These are phyloP conservation scores for Kodamaea kaohsiungensis DNA, from an alignment of 805 yeast genomes.

Conservation along the genomic window DNA sequence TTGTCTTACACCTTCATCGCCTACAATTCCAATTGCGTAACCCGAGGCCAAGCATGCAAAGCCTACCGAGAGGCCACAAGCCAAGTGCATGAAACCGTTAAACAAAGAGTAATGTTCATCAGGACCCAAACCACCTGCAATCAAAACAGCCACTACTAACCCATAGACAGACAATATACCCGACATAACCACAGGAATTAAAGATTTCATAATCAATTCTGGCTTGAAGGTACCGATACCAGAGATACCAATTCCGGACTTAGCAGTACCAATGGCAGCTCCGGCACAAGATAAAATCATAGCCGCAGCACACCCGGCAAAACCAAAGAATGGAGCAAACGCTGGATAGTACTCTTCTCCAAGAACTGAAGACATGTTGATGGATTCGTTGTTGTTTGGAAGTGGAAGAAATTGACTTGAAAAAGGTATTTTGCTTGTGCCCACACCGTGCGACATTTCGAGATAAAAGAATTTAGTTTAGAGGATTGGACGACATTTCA, in stretches of 20 bases:
- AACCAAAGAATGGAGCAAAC: conserved; percentile 96
- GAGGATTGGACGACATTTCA: neutral
- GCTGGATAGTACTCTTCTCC: conserved; percentile 76
- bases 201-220: conserved; percentile 90
- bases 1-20: conserved; percentile 90
- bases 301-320: conserved; percentile 95
- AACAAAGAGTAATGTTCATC: conserved; percentile 77
- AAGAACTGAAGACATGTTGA: conserved; percentile 11
- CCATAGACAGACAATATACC: conserved; percentile 98
- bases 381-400: conserved; percentile 2
- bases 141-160: conserved; percentile 90
- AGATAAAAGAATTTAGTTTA: neutral
- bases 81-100: conserved; percentile 97
- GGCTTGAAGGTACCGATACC: conserved; percentile 99
- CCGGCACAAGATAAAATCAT: conserved; percentile 94
- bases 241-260: conserved; percentile 96
- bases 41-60: conserved; percentile 96
- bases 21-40: conserved; percentile 92
- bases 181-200: conserved; percentile 97
- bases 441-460: neutral
- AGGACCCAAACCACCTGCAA: conserved; percentile 88
- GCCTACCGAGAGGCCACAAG: conserved; percentile 95
- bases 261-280: conserved; percentile 98
- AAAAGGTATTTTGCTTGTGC: neutral
- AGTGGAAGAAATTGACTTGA: neutral